Percentiles rank a stretch among this genome's conserved stretches.
Conservation (phyloP, 2,329 filamentous ascomycete species). For the Pseudogymnoascus sp. region DNA sequence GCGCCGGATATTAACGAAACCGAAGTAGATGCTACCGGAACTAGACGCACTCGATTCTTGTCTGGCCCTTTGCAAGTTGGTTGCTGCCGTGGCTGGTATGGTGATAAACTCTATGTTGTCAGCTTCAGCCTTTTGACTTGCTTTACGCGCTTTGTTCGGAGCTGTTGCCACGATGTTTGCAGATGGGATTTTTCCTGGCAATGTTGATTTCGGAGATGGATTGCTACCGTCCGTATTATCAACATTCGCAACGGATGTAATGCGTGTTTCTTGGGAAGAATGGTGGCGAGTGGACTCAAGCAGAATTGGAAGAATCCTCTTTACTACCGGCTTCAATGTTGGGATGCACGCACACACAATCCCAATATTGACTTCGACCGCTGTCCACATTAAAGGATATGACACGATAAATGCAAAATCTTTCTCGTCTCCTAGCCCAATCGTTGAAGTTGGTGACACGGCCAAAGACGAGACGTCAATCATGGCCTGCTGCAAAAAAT, state of each 20-base stretch:
- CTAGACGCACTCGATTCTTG: background rate
- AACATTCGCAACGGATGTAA: background rate
- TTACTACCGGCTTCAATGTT: constrained; percentile 73
- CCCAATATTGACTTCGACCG: constrained; percentile 79
- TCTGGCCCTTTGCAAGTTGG: constrained; percentile 3
- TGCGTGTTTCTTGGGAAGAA: background rate
- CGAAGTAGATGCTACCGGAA: constrained; percentile 48
- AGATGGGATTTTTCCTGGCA: background rate
- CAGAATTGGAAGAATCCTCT: constrained; percentile 27
- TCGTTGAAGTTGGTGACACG: background rate
- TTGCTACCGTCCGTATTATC: background rate
- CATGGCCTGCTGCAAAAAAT: constrained; percentile 59
- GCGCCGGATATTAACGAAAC: constrained; percentile 60
- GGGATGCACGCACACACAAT: constrained; percentile 83
- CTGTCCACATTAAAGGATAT: constrained; percentile 82
- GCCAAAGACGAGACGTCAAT: background rate
- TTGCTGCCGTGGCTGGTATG: constrained; percentile 11
- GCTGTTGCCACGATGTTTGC: background rate
- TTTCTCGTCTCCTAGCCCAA: constrained; percentile 10
- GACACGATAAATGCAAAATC: constrained; percentile 65
- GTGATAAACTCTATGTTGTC: constrained; percentile 24
- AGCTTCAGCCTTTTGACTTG: constrained; percentile 15
- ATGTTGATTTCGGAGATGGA: background rate
- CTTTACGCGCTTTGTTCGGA: background rate
- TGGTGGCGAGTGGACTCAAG: background rate